Percentiles rank a stretch among this genome's conserved stretches.
phyloP scores from a whole-genome alignment of 2,329 filamentous ascomycete genomes.

The Lachnellula hyalina region DNA sequence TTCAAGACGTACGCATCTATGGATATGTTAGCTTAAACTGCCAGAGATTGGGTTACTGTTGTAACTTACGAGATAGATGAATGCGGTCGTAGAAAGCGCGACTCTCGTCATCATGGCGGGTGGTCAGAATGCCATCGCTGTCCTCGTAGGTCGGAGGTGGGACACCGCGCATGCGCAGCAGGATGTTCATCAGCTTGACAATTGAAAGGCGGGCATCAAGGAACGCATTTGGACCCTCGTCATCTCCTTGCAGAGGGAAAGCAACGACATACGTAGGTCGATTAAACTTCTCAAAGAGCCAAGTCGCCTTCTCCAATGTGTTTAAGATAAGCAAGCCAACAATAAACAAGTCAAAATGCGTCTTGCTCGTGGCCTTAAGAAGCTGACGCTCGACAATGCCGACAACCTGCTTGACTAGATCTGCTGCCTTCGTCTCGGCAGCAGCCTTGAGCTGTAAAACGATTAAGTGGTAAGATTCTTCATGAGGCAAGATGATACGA shows the following conservation, averaged over 20 bases:
- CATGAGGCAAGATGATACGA: conserved; percentile 15
- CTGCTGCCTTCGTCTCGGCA: conserved; percentile 57
- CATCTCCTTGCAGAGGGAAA: conserved; percentile 55
- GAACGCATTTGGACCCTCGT: conserved; percentile 50
- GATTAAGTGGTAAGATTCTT: conserved; percentile 48
- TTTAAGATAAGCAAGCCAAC: conserved; percentile 58
- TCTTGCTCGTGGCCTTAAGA: conserved; percentile 48
- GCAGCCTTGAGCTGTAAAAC: conserved; percentile 60
- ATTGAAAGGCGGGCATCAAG: conserved; percentile 55
- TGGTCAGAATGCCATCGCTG: conserved; percentile 40
- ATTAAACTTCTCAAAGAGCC: conserved; percentile 65
- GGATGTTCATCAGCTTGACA: conserved; percentile 54
- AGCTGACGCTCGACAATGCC: conserved; percentile 56
- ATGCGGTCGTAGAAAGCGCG: conserved; percentile 50
- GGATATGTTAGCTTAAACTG: conserved; percentile 7
- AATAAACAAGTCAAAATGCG: conserved; percentile 55
- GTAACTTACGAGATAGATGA: conserved; percentile 50
- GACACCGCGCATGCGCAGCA: conserved; percentile 54
- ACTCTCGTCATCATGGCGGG: conserved; percentile 38
- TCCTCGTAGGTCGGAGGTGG: conserved; percentile 47
- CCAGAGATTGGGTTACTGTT: background rate
- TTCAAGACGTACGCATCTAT: conserved; percentile 29
- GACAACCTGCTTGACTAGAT: conserved; percentile 52
- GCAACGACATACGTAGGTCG: conserved; percentile 46
- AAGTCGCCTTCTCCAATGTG: conserved; percentile 62